A percentile compares a stretch with the other conserved stretches of the same genome.
These are phyloP conservation scores for Sugiyamaella sp. DNA, from an alignment of 1,139 yeast genomes.

Conservation along the genomic window DNA sequence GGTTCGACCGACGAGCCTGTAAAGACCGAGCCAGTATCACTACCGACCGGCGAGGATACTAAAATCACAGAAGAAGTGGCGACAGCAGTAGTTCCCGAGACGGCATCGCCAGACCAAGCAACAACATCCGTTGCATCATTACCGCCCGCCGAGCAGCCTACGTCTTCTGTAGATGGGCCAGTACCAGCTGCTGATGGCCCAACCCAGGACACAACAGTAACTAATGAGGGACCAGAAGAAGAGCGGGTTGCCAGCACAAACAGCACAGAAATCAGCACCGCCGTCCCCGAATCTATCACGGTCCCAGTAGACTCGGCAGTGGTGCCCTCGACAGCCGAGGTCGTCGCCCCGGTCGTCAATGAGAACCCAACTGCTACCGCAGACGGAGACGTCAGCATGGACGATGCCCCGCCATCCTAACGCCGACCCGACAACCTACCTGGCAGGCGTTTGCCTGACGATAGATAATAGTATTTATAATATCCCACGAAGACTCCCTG, in stretches of 20 bases:
- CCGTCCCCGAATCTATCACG: slow-evolving; percentile 8
- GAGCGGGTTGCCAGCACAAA: no score
- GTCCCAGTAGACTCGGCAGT: slow-evolving; percentile 9
- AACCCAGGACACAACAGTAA: background rate
- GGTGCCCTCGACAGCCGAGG: slow-evolving; percentile 8
- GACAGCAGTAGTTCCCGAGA: no score
- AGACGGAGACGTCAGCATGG: slow-evolving; percentile 33
- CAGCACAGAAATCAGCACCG: background rate
- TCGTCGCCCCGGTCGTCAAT: slow-evolving; percentile 4
- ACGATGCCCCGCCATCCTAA: slow-evolving; percentile 25
- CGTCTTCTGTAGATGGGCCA: slow-evolving; percentile 14
- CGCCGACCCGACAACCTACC: no score
- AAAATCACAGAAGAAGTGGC: background rate
- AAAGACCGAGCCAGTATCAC: slow-evolving; percentile 1
- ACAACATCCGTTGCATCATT: no score
- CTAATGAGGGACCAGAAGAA: no score
- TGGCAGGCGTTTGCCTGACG: no score
- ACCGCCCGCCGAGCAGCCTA: no score
- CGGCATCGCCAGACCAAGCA: no score
- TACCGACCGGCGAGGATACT: background rate
- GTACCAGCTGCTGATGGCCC: background rate
- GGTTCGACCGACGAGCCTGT: background rate
- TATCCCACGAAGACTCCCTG: background rate
- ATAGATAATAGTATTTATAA: slow-evolving; percentile 5
- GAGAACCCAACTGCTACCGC: background rate